Evolutionary conservation across 108 stramenopile genomes (phyloP).

Genomic region (Pseudonitzschia multiseries): DNA sequence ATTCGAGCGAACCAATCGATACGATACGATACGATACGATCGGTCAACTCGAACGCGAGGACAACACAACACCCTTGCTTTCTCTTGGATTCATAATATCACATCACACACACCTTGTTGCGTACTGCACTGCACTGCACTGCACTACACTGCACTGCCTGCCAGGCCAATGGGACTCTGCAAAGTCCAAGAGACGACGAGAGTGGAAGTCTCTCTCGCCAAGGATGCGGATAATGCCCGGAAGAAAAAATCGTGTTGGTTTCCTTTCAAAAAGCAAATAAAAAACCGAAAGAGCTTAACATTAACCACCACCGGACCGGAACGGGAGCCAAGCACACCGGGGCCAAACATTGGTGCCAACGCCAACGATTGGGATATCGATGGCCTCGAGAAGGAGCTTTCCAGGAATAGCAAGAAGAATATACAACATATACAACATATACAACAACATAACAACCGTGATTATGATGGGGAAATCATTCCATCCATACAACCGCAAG

Average conservation of each 20-base stretch:
- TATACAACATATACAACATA: too few species aligned
- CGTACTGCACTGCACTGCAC: too few species aligned
- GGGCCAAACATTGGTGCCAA: too few species aligned
- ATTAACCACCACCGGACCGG: background rate
- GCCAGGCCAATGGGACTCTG: background rate
- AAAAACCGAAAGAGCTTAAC: conserved; percentile 8
- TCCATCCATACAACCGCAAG: background rate
- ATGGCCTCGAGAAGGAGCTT: background rate
- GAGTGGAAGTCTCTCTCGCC: background rate
- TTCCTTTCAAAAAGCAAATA: conserved; percentile 5
- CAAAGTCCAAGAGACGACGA: background rate
- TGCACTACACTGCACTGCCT: too few species aligned
- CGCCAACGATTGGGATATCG: background rate
- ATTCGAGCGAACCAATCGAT: too few species aligned
- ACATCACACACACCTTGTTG: too few species aligned
- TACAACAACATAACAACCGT: too few species aligned
- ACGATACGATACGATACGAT: too few species aligned
- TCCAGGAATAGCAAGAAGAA: background rate
- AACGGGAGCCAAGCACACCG: background rate
- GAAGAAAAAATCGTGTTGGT: conserved; percentile 12
- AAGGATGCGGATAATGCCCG: background rate
- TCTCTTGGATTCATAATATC: too few species aligned
- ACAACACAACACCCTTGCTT: too few species aligned
- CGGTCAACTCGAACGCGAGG: too few species aligned
- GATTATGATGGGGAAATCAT: background rate